A percentile compares a stretch with the other conserved stretches of the same genome.
Conservation (phyloP, 768 basidiomycete genomes). For the Boletus rex-veris region DNA sequence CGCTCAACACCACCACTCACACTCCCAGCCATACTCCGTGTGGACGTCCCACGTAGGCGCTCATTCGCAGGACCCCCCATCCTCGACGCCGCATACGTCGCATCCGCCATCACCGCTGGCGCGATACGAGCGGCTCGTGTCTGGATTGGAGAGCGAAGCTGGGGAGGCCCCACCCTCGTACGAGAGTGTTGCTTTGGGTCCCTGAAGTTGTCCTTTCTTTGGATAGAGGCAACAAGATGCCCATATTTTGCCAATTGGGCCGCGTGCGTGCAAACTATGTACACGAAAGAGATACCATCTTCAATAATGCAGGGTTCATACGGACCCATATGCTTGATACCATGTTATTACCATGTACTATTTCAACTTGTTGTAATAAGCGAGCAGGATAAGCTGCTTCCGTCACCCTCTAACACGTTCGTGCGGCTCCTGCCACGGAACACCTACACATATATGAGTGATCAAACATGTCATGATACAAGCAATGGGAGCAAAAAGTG, state of each 20-base stretch:
- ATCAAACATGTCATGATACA: neutral
- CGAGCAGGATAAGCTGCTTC: neutral
- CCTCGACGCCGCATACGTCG: slow-evolving; percentile 7
- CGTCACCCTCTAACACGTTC: slow-evolving; percentile 53
- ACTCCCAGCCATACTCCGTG: neutral
- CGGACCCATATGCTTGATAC: neutral
- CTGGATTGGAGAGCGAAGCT: slow-evolving; percentile 78
- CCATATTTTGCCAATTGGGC: too few species aligned
- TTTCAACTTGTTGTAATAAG: neutral
- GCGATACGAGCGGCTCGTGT: slow-evolving; percentile 78
- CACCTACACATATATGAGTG: slow-evolving; percentile 34
- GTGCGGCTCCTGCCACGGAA: slow-evolving; percentile 82
- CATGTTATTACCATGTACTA: neutral
- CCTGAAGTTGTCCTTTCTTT: too few species aligned
- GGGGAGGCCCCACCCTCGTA: slow-evolving; percentile 81
- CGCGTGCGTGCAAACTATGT: too few species aligned
- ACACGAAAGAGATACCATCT: neutral
- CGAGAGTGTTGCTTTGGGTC: slow-evolving; percentile 21
- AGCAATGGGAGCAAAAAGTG: too few species aligned
- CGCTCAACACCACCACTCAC: neutral
- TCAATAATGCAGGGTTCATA: neutral
- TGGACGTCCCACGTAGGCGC: neutral
- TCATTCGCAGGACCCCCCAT: neutral
- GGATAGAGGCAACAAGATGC: too few species aligned
- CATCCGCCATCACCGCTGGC: slow-evolving; percentile 26